A percentile compares a stretch with the other conserved stretches of the same genome.
These are phyloP conservation scores for Aspergillus oerlinghausenensis DNA, from an alignment of 2,329 filamentous ascomycete genomes.

Conservation along the genomic window DNA sequence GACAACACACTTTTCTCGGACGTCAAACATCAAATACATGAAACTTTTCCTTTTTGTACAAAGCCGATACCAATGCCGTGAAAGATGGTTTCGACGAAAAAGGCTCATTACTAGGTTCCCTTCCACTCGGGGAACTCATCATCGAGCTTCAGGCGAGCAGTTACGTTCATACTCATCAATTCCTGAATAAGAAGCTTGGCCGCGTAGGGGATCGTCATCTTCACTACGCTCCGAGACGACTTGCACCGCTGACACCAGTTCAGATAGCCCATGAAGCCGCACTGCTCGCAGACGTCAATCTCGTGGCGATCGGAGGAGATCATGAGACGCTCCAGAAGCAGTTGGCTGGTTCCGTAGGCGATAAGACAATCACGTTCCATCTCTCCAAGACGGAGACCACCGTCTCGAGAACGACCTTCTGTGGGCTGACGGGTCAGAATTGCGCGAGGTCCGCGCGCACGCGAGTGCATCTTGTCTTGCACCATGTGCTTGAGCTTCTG, in stretches of 20 bases:
- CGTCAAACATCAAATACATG: neutral
- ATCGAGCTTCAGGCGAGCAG: constrained; percentile 80
- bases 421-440: constrained; percentile 94
- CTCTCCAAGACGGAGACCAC: constrained; percentile 88
- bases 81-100: neutral
- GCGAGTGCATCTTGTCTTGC: constrained; percentile 98
- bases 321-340: constrained; percentile 92
- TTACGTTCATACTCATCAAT: constrained; percentile 97
- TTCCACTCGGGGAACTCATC: constrained; percentile 74
- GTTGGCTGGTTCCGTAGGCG: constrained; percentile 89
- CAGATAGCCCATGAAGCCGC: constrained; percentile 91
- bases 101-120: constrained; percentile 23
- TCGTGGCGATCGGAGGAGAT: constrained; percentile 83
- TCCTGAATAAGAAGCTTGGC: constrained; percentile 96
- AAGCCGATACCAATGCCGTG: neutral
- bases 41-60: neutral
- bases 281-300: constrained; percentile 90
- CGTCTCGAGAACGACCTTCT: constrained; percentile 87
- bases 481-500: constrained; percentile 99
- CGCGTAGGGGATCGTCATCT: constrained; percentile 96
- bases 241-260: constrained; percentile 93
- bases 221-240: constrained; percentile 75
- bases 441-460: constrained; percentile 81
- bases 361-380: constrained; percentile 99
- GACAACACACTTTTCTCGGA: neutral